Percentiles rank a stretch among this genome's conserved stretches.
Evolutionary conservation across 2,329 filamentous ascomycete species (phyloP).

Genomic region (Scedosporium aurantiacum): DNA sequence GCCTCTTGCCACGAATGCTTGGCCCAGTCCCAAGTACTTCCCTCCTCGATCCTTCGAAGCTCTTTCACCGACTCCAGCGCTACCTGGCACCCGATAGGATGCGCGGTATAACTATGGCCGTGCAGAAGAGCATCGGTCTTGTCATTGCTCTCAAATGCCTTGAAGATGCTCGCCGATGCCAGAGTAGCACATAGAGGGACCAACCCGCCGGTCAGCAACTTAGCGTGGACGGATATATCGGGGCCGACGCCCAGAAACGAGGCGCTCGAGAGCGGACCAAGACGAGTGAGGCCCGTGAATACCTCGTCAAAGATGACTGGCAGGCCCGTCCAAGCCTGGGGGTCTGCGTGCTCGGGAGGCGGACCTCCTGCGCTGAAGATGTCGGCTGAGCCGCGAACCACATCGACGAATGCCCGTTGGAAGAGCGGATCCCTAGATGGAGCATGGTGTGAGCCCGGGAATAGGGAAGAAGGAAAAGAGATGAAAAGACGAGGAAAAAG

Average conservation of each 20-base stretch:
- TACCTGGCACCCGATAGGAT: constrained; percentile 70
- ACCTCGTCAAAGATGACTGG: constrained; percentile 79
- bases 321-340: constrained; percentile 54
- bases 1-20: constrained; percentile 32
- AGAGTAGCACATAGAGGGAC: constrained; percentile 67
- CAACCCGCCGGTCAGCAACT: constrained; percentile 71
- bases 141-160: constrained; percentile 57
- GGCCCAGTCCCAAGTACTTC: constrained; percentile 45
- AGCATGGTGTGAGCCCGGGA: constrained; percentile 8
- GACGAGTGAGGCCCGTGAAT: constrained; percentile 74
- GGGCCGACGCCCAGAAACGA: constrained; percentile 58
- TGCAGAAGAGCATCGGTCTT: constrained; percentile 74
- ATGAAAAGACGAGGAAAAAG: neutral
- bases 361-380: constrained; percentile 33
- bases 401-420: constrained; percentile 58
- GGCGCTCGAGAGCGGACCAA: constrained; percentile 60
- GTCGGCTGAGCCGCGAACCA: constrained; percentile 48
- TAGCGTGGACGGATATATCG: constrained; percentile 73
- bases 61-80: constrained; percentile 54
- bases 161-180: constrained; percentile 63
- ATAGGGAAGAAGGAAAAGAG: neutral
- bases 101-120: constrained; percentile 79
- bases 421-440: constrained; percentile 63
- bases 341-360: constrained; percentile 10
- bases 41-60: constrained; percentile 46